Conservation (phyloP, 305 asterid genomes). For the Fraxinus sp. region DNA sequence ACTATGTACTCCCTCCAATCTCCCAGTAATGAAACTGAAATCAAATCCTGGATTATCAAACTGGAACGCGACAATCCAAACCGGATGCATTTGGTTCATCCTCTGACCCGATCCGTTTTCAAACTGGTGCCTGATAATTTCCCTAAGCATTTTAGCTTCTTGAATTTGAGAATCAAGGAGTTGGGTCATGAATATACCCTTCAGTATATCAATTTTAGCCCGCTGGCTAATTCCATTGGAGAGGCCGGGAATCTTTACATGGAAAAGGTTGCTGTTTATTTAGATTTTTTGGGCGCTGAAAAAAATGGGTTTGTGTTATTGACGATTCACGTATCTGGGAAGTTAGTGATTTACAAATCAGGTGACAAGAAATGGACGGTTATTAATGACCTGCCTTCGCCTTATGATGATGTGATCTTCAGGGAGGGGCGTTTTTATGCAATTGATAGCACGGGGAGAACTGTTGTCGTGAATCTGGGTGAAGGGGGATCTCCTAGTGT, state of each 20-base stretch:
- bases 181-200: slow-evolving; percentile 69
- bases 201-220: slow-evolving; percentile 65
- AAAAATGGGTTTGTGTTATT: slow-evolving; percentile 45
- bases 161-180: slow-evolving; percentile 47
- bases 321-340: slow-evolving; percentile 76
- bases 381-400: slow-evolving; percentile 54
- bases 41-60: slow-evolving; percentile 59
- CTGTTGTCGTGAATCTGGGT: slow-evolving; percentile 44
- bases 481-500: slow-evolving; percentile 33
- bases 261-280: slow-evolving; percentile 67
- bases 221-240: slow-evolving; percentile 63
- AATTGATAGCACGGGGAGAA: slow-evolving; percentile 59
- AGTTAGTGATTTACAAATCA: slow-evolving; percentile 63
- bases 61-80: slow-evolving; percentile 51
- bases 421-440: slow-evolving; percentile 58
- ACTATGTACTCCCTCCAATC: slow-evolving; percentile 48
- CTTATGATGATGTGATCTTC: slow-evolving; percentile 76
- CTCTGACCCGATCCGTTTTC: slow-evolving; percentile 50
- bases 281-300: slow-evolving; percentile 23
- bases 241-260: slow-evolving; percentile 71
- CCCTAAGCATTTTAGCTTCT: slow-evolving; percentile 51
- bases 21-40: slow-evolving; percentile 25
- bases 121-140: slow-evolving; percentile 50
- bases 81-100: slow-evolving; percentile 55
- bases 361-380: slow-evolving; percentile 70